phyloP scores from a whole-genome alignment of 495 filamentous ascomycete genomes.

The Bombardia bombarda region DNA sequence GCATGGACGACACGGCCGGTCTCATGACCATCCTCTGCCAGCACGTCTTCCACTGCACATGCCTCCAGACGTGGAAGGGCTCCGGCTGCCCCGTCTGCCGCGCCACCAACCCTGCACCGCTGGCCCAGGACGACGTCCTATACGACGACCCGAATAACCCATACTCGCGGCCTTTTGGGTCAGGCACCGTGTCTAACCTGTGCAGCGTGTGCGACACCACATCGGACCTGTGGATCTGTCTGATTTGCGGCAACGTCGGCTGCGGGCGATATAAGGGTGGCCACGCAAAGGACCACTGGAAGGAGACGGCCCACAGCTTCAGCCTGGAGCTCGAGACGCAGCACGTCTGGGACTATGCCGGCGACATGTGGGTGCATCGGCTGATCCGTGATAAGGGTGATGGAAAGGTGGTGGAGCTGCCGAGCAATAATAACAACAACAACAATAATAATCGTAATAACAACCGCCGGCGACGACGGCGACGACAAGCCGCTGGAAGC shows the following conservation, averaged over 20 bases:
- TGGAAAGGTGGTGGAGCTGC: constrained; percentile 81
- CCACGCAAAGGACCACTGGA: constrained; percentile 91
- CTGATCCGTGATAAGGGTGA: constrained; percentile 88
- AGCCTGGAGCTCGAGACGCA: constrained; percentile 88
- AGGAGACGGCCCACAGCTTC: constrained; percentile 80
- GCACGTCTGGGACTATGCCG: constrained; percentile 95
- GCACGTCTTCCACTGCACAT: constrained; percentile 96
- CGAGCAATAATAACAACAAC: constrained; percentile 27
- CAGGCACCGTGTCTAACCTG: constrained; percentile 34
- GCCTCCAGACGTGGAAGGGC: constrained; percentile 92
- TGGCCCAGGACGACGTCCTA: too few species aligned
- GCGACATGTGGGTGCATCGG: constrained; percentile 91
- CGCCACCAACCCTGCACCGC: constrained; percentile 54
- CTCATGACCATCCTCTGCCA: constrained; percentile 94
- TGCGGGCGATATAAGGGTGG: constrained; percentile 91
- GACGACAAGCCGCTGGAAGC: too few species aligned
- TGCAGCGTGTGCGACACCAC: constrained; percentile 71
- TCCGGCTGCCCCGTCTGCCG: constrained; percentile 91
- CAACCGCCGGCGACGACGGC: neutral
- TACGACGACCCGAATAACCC: constrained; percentile 30
- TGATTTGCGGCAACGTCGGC: constrained; percentile 89
- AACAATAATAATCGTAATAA: constrained; percentile 11
- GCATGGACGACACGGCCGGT: constrained; percentile 96
- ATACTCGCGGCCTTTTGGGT: constrained; percentile 42
- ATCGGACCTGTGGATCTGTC: constrained; percentile 83